Evolutionary conservation across 2,329 filamentous ascomycete genomes (phyloP).

Genomic region (Scedosporium dehoogii): DNA sequence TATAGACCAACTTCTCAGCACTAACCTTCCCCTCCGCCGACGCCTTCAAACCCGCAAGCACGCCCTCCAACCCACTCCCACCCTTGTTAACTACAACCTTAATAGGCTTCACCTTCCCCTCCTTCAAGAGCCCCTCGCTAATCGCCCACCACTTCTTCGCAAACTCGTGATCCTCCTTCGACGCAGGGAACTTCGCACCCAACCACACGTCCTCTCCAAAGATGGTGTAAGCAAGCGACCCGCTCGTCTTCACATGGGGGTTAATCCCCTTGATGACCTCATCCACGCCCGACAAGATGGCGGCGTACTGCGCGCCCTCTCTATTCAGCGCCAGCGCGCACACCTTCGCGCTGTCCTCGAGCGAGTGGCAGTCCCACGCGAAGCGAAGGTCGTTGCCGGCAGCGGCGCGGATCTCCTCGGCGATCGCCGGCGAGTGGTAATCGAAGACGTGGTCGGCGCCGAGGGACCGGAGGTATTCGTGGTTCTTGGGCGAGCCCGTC

Average conservation of each 20-base stretch:
- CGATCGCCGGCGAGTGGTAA: slow-evolving; percentile 23
- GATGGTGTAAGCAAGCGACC: slow-evolving; percentile 29
- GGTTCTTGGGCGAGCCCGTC: slow-evolving; percentile 27
- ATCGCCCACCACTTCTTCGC: slow-evolving; percentile 27
- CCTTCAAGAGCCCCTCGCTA: slow-evolving; percentile 20
- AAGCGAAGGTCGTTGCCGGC: slow-evolving; percentile 15
- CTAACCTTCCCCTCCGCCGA: slow-evolving; percentile 24
- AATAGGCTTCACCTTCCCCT: slow-evolving; percentile 24
- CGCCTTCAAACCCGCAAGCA: slow-evolving; percentile 24
- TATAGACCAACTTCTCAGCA: slow-evolving; percentile 35
- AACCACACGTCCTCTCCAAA: slow-evolving; percentile 25
- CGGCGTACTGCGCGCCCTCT: slow-evolving; percentile 25
- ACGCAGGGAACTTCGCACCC: slow-evolving; percentile 14
- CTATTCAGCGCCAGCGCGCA: slow-evolving; percentile 21
- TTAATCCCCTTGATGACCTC: slow-evolving; percentile 32
- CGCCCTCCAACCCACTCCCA: slow-evolving; percentile 21
- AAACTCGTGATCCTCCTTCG: slow-evolving; percentile 22
- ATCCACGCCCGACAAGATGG: slow-evolving; percentile 26
- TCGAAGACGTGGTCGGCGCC: slow-evolving; percentile 38
- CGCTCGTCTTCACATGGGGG: slow-evolving; percentile 19
- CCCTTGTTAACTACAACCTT: slow-evolving; percentile 19
- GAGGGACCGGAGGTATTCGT: slow-evolving; percentile 25
- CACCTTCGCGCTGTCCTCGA: slow-evolving; percentile 13
- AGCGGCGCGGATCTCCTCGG: slow-evolving; percentile 15
- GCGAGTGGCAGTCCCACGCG: slow-evolving; percentile 17